Evolutionary conservation across 768 basidiomycete species (phyloP).

Genomic region (Pleurotus pulmonarius): DNA sequence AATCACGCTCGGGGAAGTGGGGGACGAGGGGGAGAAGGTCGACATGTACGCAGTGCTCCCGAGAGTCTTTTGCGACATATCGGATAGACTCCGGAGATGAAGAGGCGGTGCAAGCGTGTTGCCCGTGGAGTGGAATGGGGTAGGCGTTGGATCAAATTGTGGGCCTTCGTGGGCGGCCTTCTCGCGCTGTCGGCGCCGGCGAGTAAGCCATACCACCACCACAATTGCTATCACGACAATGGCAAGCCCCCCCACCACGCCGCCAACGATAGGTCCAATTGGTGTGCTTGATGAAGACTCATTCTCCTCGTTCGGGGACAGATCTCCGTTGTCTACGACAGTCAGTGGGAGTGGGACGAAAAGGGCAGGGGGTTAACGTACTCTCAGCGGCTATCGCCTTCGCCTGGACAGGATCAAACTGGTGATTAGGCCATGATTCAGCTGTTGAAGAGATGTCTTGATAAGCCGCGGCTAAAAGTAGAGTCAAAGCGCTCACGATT

Average conservation of each 20-base stretch:
- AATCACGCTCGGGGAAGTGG: not conserved
- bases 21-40: not conserved
- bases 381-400: not conserved
- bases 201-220: slow-evolving; percentile 13
- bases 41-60: not conserved
- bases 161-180: not conserved
- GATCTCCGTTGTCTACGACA: not conserved
- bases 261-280: slow-evolving; percentile 7
- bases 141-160: not conserved
- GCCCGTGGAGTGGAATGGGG: not conserved
- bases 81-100: slow-evolving; percentile 4
- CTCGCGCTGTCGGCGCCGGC: slow-evolving; percentile 10
- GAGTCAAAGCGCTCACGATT: slow-evolving; percentile 5
- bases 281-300: not conserved
- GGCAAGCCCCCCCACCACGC: slow-evolving; percentile 5
- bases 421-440: slow-evolving; percentile 5
- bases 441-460: not conserved
- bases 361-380: not conserved
- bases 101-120: not conserved
- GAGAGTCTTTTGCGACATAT: slow-evolving; percentile 4
- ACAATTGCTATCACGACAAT: not conserved
- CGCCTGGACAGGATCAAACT: slow-evolving; percentile 2
- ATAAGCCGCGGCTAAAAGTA: not conserved
- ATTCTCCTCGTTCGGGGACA: not conserved
- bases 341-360: not conserved